Evolutionary conservation across 179 eudicot species (phyloP), one percentile per base, ranked within the genome.

Genomic region (Silene coronaria): DNA sequence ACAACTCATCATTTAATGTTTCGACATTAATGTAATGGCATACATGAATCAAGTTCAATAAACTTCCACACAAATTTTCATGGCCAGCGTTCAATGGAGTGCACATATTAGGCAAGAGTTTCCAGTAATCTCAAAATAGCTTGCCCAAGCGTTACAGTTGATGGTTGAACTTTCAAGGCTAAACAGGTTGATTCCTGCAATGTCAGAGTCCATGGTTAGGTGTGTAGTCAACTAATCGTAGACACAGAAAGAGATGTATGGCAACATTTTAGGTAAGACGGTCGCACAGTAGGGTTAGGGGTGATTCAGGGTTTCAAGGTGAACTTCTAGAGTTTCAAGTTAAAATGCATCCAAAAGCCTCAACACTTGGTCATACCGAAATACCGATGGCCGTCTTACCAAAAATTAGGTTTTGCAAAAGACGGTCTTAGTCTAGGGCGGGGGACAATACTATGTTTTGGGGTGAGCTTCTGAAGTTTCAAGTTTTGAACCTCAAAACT

Each of bases 81-180:
- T 70, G 8, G 28, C 13, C 60, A 45, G 22, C 45, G 55, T 28
- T 42, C 6, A 65, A 60, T 23, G 30, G 38, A 63, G 21, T 69
- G 46, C 72, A 68, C 72, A 45, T 27, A 70, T 26, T 27, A 12
- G 42, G 38, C 42, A 70, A 70, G 71, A 51, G 36, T 7, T 70
- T 27, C 62, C 24, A 2, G 11, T 51, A 51, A 28, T 51, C 61
- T 51, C 36, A 67, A 36, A 67, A 67, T 32, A 14, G 27, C 48
- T 67, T 65, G 21, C 70, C 23, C 45, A n/a, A 7, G 70, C 26
- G 36, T 6, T 67, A 6, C 36, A 34, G 42, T 32, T n/a, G 70
- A n/a, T 24, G 27, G 7, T 67, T 36, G 48, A 67, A 36, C 51
- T n/a, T 28, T 19, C 13, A 9, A 67, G 2, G 48, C 24, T 17